Percentiles rank a stretch among this genome's conserved stretches.
phyloP scores from a whole-genome alignment of 2,329 filamentous ascomycete species.

The Claviceps sp. region DNA sequence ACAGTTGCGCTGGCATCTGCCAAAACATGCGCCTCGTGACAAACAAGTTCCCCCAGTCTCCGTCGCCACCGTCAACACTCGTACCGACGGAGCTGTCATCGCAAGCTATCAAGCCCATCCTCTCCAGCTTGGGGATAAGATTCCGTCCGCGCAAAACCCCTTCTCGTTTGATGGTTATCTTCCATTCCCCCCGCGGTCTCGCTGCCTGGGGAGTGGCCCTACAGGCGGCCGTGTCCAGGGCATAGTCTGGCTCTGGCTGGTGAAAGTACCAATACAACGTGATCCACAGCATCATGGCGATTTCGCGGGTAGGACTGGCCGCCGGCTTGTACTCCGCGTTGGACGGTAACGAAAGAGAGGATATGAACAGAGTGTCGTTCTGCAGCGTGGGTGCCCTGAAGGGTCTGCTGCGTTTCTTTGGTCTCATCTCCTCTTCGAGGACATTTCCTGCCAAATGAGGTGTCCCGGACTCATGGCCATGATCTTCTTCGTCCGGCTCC shows the following conservation, averaged over 20 bases:
- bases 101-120: conserved; percentile 75
- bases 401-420: conserved; percentile 12
- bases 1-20: conserved; percentile 79
- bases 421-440: conserved; percentile 13
- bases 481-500: conserved; percentile 23
- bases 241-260: conserved; percentile 57
- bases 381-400: conserved; percentile 64
- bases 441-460: neutral
- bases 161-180: conserved; percentile 69
- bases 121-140: conserved; percentile 77
- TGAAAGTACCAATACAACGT: conserved; percentile 97
- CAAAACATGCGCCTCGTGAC: conserved; percentile 73
- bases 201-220: conserved; percentile 53
- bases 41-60: conserved; percentile 70
- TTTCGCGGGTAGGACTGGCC: conserved; percentile 70
- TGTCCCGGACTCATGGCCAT: neutral
- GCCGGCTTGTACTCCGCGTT: conserved; percentile 67
- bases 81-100: conserved; percentile 64
- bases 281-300: conserved; percentile 94
- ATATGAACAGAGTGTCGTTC: conserved; percentile 78
- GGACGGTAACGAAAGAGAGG: conserved; percentile 75
- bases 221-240: conserved; percentile 49
- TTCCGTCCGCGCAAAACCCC: conserved; percentile 79
- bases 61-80: conserved; percentile 44
- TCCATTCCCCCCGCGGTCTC: conserved; percentile 74